Percentiles rank a stretch among this genome's conserved stretches.
phyloP scores from a whole-genome alignment of 768 basidiomycete genomes.

The Harrya chromipes region DNA sequence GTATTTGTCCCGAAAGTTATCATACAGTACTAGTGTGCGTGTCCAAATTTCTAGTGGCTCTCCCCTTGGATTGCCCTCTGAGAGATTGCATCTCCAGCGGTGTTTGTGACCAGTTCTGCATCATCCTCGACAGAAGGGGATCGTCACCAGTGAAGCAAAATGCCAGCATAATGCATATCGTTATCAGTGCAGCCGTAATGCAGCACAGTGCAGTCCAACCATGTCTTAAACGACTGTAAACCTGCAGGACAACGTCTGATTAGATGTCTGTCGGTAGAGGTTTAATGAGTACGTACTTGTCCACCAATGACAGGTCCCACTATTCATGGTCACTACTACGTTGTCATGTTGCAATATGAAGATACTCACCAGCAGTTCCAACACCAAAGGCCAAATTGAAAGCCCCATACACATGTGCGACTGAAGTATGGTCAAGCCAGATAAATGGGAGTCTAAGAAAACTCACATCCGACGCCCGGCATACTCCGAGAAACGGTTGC shows the following conservation, averaged over 20 bases:
- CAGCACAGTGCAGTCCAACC: constrained; percentile 64
- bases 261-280: neutral
- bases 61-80: constrained; percentile 5
- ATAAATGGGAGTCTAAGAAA: neutral
- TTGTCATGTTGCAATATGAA: neutral
- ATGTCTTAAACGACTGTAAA: constrained; percentile 51
- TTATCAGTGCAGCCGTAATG: constrained; percentile 43
- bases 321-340: constrained; percentile 23
- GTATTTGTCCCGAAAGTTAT: constrained; percentile 3
- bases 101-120: constrained; percentile 15
- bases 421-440: constrained; percentile 32
- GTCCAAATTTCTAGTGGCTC: neutral
- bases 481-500: constrained; percentile 55
- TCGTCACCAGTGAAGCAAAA: constrained; percentile 49
- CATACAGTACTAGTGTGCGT: constrained; percentile 2
- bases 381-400: constrained; percentile 72
- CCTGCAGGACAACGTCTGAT: constrained; percentile 34
- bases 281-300: constrained; percentile 42
- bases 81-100: constrained; percentile 7
- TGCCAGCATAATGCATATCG: constrained; percentile 37
- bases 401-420: constrained; percentile 70
- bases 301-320: constrained; percentile 73
- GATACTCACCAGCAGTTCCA: constrained; percentile 53
- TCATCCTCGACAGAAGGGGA: constrained; percentile 35
- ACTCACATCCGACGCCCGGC: constrained; percentile 67